phyloP scores from a whole-genome alignment of 2,329 filamentous ascomycete genomes.

The Colletotrichum trifolii region DNA sequence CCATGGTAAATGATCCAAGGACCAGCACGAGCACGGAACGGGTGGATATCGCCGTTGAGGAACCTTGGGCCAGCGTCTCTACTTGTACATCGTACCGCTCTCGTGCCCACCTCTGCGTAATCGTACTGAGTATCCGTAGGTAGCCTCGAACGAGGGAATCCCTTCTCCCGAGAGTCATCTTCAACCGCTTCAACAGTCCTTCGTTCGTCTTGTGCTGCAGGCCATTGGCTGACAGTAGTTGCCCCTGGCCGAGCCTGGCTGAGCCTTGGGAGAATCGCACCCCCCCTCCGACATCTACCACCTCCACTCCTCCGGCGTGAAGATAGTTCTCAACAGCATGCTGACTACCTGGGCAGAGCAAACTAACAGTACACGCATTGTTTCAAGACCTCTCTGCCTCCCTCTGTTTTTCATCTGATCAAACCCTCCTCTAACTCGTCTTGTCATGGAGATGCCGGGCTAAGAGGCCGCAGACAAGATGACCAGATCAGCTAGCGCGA shows the following conservation, averaged over 20 bases:
- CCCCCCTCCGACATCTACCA: background rate
- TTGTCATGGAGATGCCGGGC: background rate
- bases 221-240: conserved; percentile 8
- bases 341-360: too few relatives aligned
- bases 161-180: background rate
- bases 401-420: too few relatives aligned
- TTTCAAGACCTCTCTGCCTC: conserved; percentile 24
- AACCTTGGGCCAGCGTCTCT: too few relatives aligned
- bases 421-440: too few relatives aligned
- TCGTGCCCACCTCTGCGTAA: too few relatives aligned
- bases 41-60: too few relatives aligned
- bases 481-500: background rate
- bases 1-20: conserved; percentile 15
- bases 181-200: conserved; percentile 20
- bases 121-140: too few relatives aligned
- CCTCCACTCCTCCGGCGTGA: conserved; percentile 22
- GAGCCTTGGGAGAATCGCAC: conserved; percentile 1
- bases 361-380: background rate
- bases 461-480: background rate
- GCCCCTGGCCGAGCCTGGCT: background rate
- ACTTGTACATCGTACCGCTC: too few relatives aligned
- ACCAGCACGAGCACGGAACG: background rate
- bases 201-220: conserved; percentile 1
- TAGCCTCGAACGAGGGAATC: too few relatives aligned
- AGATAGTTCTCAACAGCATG: too few relatives aligned